A percentile compares a stretch with the other conserved stretches of the same genome.
Conservation (phyloP, 805 yeast genomes). For the Yarrowia sp. region DNA sequence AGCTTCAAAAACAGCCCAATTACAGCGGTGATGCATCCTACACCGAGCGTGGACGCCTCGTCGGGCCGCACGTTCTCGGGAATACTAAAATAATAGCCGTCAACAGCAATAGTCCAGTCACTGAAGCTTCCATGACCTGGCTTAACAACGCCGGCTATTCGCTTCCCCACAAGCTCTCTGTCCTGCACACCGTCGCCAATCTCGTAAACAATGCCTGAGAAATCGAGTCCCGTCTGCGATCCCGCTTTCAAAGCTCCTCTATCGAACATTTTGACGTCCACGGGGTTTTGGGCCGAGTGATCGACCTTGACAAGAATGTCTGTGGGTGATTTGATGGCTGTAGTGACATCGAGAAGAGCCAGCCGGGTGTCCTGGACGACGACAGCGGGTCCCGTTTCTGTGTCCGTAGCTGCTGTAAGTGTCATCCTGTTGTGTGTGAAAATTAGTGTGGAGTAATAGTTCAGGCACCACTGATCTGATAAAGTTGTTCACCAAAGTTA, state of each 20-base stretch:
- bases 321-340: neutral
- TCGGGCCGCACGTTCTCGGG: neutral
- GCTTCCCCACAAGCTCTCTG: constrained; percentile 22
- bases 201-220: constrained; percentile 15
- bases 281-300: constrained; percentile 19
- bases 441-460: neutral
- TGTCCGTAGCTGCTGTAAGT: constrained; percentile 6
- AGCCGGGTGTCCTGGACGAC: neutral
- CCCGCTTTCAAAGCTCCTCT: neutral
- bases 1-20: constrained; percentile 10
- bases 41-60: constrained; percentile 11
- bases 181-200: constrained; percentile 24
- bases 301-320: constrained; percentile 31
- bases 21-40: constrained; percentile 8
- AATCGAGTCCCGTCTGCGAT: constrained; percentile 1
- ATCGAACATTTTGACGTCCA: constrained; percentile 27
- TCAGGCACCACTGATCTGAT: neutral
- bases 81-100: constrained; percentile 13
- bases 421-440: neutral
- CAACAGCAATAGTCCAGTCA: constrained; percentile 20
- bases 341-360: neutral
- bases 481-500: neutral
- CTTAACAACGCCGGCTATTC: constrained; percentile 13
- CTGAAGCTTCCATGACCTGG: constrained; percentile 5
- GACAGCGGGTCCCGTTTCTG: constrained; percentile 8